Base-by-base conservation (phyloP, 495 filamentous ascomycete species). In the Lindgomyces ingoldianus region DNA sequence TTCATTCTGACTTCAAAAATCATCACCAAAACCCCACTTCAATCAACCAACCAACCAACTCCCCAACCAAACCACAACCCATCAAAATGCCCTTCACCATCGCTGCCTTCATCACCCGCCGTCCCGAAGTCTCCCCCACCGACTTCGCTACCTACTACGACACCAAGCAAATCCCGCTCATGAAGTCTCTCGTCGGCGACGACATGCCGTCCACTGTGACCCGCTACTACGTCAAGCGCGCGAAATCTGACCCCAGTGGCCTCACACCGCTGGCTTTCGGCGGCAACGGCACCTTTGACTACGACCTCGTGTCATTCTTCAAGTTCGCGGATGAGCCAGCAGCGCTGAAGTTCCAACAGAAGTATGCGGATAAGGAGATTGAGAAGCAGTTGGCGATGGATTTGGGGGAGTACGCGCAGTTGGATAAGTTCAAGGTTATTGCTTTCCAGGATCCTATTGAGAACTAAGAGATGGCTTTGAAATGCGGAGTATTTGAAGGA, bases 221-320 rank as follows among this genome's bases (percentile, higher is more conserved):
- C 42, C 56, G 53, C 30, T 44, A 57, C 53, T 57, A 57, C 29
- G 45, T 59, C 10, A 47, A 44, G 36, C 24, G 44, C 41, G 26
- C 24, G 3, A 48, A 48, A 26, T n/a, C 42, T 22, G 56, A 59
- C 36, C 56, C 56, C 24, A 29, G 44, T 21, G 50, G 50, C 50
- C 19, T 25, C 24, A 59, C 22, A 21, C 25, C 27, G 8, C 56
- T 59, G 14, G 30, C 56, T 16, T 49, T 48, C 45, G 50, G 44
- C 24, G 41, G 44, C 2, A 29, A 59, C 12, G 41, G 33, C 10
- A 44, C 39, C 56, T 59, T 59, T 22, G 44, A 33, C 10, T 59
- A 59, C 56, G 56, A 59, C 27, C 56, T 59, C 44, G 44, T 59
- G n/a, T 26, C 26, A 14, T 48, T 59, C 44, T 44, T 59, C 44